phyloP scores from a whole-genome alignment of 225 moss, liverwort and hornwort species.

The Marchantia polymorpha region DNA sequence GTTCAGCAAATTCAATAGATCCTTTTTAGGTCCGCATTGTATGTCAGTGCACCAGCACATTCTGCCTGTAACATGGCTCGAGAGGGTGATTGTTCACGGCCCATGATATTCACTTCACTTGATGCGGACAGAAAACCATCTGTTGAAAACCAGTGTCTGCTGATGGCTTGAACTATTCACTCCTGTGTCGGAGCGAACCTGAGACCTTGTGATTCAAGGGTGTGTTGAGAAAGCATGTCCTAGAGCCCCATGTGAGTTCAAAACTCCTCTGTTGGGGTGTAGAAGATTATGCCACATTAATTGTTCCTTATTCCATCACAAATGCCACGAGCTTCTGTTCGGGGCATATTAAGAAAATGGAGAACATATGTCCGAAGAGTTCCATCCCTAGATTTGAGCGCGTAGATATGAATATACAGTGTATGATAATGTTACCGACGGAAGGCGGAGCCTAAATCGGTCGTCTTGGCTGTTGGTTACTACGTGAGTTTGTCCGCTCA shows the following conservation, averaged over 20 bases:
- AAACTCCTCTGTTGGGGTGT: constrained; percentile 22
- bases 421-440: no score
- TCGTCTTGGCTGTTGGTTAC: no score
- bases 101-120: not conserved
- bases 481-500: not conserved
- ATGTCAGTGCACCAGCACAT: no score
- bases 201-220: no score
- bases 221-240: not conserved
- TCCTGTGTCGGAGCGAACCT: not conserved
- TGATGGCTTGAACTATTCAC: not conserved
- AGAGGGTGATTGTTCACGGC: not conserved
- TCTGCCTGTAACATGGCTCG: no score
- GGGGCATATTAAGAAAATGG: not conserved
- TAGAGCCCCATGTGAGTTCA: constrained; percentile 21
- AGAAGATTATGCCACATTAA: constrained; percentile 20
- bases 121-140: not conserved
- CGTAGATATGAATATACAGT: not conserved
- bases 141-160: not conserved
- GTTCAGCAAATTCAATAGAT: not conserved
- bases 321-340: not conserved
- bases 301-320: not conserved
- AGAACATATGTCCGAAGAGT: not conserved
- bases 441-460: not conserved
- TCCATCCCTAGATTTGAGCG: not conserved
- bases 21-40: not conserved